Base-by-base conservation (phyloP, 306 rosid genomes). In the Pyrus communis region DNA sequence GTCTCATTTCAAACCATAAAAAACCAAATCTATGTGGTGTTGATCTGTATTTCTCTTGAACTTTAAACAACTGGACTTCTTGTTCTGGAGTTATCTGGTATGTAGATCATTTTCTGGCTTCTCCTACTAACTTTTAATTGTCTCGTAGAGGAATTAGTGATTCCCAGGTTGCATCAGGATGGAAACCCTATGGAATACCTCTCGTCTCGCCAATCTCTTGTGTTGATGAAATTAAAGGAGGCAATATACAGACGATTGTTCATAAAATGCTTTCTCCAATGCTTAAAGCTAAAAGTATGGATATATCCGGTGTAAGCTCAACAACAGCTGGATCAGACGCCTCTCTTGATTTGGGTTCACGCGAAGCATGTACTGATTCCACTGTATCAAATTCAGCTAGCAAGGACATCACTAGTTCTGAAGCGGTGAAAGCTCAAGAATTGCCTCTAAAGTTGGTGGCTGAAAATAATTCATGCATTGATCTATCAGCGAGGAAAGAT, bases 131-230 rank as follows among this genome's bases (percentile, higher is more conserved):
- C 49, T 70, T 71, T 40, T 5, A 42, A 69, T 75, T 77, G 40
- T 82, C 66, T 64, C 17, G 67, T 79, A 93, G 97, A 89, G 84
- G 73, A 71, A 80, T 77, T 54, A 87, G 87, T 67, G 89, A 86
- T 82, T 83, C 89, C 3, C 91, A 84, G 59, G 69, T 78, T 57
- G 67, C 82, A 54, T 93, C 98, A 23, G 98, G 97, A 73, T 93
- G 97, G 96, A 85, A 87, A 80, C 91, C 96, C 4, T 90, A 71
- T 75, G 97, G 97, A 89, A 83, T 88, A 60, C 99, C 99, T 74
- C 85, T 95, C 60, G 88, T 92, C 68, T 85, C 87, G 1, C 73
- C 87, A 76, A 81, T 95, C 82, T 85, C 97, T 54, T 84, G 91
- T 43, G 96, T 90, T 67, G 90, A 89, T 77, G 77, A 78, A 69